Percentiles rank a stretch among this genome's conserved stretches.
Evolutionary conservation across 306 rosid species (phyloP).

Genomic region (Cicer bijugum): DNA sequence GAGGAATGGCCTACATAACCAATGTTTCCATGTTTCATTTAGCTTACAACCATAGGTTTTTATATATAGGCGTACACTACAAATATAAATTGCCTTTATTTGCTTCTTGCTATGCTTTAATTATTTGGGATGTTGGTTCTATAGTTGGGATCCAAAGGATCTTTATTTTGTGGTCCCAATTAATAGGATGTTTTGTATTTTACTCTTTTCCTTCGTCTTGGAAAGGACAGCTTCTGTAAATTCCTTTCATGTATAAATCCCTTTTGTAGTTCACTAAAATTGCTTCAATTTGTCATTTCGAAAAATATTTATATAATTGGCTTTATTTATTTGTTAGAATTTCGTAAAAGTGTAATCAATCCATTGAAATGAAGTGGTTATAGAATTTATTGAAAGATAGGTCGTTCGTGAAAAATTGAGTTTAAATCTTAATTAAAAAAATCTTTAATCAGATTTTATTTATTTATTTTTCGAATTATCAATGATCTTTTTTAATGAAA

Average conservation of each 20-base stretch:
- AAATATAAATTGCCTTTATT: slow-evolving; percentile 8
- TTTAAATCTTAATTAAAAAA: too few species aligned
- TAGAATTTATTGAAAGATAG: too few species aligned
- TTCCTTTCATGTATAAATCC: slow-evolving; percentile 15
- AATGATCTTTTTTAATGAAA: rapidly evolving
- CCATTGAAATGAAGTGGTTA: too few species aligned
- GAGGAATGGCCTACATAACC: slow-evolving; percentile 27
- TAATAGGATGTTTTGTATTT: slow-evolving; percentile 42
- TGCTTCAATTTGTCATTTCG: too few species aligned
- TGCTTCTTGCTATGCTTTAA: slow-evolving; percentile 27
- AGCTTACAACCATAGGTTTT: slow-evolving; percentile 26
- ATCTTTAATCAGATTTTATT: too few species aligned
- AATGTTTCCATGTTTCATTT: slow-evolving; percentile 12
- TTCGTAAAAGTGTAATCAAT: too few species aligned
- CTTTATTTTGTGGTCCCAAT: slow-evolving; percentile 17
- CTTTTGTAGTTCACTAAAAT: slow-evolving; percentile 37
- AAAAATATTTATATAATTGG: too few species aligned
- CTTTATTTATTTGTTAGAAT: too few species aligned
- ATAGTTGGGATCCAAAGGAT: slow-evolving; percentile 28
- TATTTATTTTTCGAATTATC: too few species aligned
- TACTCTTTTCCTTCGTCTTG: slow-evolving; percentile 37
- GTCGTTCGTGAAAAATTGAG: too few species aligned
- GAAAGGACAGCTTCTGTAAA: slow-evolving; percentile 35
- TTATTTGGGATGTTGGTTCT: slow-evolving; percentile 39
- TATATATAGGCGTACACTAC: slow-evolving; percentile 19